phyloP scores from a whole-genome alignment of 202 grass and related monocot species.

The Elaeis oleifera region DNA sequence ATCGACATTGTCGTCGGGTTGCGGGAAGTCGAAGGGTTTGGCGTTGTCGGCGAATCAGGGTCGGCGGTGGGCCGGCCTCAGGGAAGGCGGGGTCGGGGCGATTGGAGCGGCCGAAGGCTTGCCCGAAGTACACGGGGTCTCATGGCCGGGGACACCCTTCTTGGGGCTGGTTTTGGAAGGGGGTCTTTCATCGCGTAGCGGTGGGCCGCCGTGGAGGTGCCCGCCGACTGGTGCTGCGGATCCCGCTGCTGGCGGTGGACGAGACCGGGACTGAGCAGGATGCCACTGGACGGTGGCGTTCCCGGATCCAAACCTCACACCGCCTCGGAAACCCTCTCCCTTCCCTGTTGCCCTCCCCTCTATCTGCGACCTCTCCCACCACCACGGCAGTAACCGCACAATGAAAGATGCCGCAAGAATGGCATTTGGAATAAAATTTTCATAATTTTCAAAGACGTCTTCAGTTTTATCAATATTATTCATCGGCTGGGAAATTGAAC shows the following conservation, averaged over 20 bases:
- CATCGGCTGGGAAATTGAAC: no score
- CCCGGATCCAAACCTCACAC: neutral
- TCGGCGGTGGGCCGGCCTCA: neutral
- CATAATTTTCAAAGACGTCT: no score
- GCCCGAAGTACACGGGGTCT: neutral
- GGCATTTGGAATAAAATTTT: no score
- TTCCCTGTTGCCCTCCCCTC: no score
- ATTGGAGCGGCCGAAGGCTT: constrained; percentile 13
- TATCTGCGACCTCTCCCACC: no score
- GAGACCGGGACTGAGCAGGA: constrained; percentile 30
- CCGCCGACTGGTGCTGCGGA: neutral
- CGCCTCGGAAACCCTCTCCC: no score
- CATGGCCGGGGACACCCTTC: neutral
- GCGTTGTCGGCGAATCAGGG: constrained; percentile 2
- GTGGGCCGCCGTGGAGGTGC: constrained; percentile 5
- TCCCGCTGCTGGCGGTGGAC: neutral
- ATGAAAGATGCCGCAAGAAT: no score
- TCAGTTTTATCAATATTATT: no score
- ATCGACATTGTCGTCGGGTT: neutral
- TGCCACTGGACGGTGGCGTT: constrained; percentile 36
- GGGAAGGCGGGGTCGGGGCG: neutral
- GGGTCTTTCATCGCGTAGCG: neutral
- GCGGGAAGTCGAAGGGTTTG: constrained; percentile 1
- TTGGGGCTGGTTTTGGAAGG: neutral
- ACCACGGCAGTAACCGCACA: no score